A percentile compares a stretch with the other conserved stretches of the same genome.
These are phyloP conservation scores for Xylaria multiplex DNA, from an alignment of 2,329 filamentous ascomycete genomes.

Conservation along the genomic window DNA sequence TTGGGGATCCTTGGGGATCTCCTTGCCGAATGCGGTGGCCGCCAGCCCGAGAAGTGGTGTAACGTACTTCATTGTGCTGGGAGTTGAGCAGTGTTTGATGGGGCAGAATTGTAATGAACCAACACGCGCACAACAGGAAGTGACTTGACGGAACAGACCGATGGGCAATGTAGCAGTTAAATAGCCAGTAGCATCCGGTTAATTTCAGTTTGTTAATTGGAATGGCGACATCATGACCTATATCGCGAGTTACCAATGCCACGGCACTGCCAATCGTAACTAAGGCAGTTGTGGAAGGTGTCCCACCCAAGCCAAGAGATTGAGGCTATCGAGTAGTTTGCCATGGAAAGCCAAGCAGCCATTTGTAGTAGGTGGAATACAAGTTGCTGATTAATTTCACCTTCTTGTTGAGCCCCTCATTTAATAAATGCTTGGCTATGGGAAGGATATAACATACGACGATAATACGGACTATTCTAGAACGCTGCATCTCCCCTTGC, in stretches of 20 bases:
- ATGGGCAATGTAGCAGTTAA: neutral
- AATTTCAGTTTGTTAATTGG: neutral
- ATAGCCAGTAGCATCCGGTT: neutral
- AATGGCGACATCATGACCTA: conserved; percentile 5
- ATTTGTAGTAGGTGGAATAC: neutral
- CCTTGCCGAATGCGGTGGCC: conserved; percentile 2
- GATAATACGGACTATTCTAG: neutral
- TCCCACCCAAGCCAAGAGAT: neutral
- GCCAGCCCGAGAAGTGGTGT: neutral
- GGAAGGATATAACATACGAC: neutral
- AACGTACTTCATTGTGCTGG: conserved; percentile 1
- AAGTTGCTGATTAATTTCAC: neutral
- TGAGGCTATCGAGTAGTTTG: neutral
- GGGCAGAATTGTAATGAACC: neutral
- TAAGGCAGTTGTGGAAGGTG: conserved; percentile 3
- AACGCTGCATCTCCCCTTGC: neutral
- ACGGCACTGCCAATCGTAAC: neutral
- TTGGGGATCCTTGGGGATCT: conserved; percentile 3
- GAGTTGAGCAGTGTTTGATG: neutral
- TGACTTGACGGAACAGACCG: neutral
- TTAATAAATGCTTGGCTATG: neutral
- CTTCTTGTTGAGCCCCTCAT: neutral
- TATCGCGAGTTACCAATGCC: conserved; percentile 3
- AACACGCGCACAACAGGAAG: neutral
- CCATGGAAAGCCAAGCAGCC: neutral